Percentiles rank a stretch among this genome's conserved stretches.
phyloP scores from a whole-genome alignment of 768 basidiomycete species.

The Pleurotus salmoneostramineus region DNA sequence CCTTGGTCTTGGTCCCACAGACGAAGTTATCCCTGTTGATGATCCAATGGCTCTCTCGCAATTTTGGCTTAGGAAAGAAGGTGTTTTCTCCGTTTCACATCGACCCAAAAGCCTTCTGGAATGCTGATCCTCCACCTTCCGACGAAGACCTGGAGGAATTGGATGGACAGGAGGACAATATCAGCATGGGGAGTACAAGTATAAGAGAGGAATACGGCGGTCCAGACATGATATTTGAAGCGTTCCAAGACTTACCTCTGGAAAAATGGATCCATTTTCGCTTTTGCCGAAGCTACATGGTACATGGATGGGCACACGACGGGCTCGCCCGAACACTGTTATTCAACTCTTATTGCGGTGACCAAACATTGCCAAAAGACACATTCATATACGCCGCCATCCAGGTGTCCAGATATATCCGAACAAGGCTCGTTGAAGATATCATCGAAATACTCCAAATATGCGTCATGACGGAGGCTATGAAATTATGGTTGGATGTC shows the following conservation, averaged over 20 bases:
- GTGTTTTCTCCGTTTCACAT: constrained; percentile 15
- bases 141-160: background rate
- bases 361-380: constrained; percentile 7
- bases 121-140: constrained; percentile 15
- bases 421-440: background rate
- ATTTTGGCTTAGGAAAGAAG: constrained; percentile 18
- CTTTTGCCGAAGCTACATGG: constrained; percentile 13
- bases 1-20: constrained; percentile 16
- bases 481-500: background rate
- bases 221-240: constrained; percentile 9
- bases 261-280: constrained; percentile 16
- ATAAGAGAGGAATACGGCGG: background rate
- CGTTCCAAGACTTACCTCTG: constrained; percentile 10
- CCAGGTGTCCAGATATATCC: background rate
- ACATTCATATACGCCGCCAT: constrained; percentile 3
- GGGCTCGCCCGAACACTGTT: constrained; percentile 13
- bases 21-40: constrained; percentile 16
- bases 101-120: constrained; percentile 14
- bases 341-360: constrained; percentile 12
- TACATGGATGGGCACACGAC: constrained; percentile 15
- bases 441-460: background rate
- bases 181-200: background rate
- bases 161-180: background rate
- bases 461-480: background rate
- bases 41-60: constrained; percentile 17